These are phyloP conservation scores for Epichloe sylvatica DNA, from an alignment of 2,329 filamentous ascomycete species.

Conservation along the genomic window DNA sequence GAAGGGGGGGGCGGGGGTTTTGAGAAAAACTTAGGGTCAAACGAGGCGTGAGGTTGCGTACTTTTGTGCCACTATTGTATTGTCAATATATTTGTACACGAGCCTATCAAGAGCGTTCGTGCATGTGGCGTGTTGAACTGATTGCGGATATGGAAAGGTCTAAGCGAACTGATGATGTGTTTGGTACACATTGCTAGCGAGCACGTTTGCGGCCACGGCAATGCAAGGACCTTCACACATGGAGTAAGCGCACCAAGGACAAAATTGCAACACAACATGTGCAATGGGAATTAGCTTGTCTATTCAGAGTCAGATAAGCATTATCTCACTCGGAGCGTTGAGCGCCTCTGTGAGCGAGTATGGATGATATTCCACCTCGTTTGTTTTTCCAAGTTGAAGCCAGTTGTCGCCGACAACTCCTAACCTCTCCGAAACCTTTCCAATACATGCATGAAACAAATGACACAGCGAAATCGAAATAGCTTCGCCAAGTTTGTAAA, in stretches of 20 bases:
- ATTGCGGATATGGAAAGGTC: no score
- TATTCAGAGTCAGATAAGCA: not conserved
- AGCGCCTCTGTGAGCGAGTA: slow-evolving; percentile 3
- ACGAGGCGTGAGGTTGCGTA: not conserved
- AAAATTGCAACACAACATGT: not conserved
- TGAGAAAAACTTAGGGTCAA: not conserved
- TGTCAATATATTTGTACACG: not conserved
- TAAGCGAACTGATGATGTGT: no score
- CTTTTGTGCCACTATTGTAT: not conserved
- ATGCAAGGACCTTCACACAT: not conserved
- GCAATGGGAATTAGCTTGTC: not conserved
- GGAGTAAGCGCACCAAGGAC: not conserved
- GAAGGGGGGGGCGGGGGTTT: no score
- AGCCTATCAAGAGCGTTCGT: no score
- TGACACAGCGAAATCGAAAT: not conserved
- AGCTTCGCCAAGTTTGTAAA: slow-evolving; percentile 4
- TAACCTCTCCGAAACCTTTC: not conserved
- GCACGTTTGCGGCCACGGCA: no score
- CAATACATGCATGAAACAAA: not conserved
- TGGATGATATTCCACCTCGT: not conserved
- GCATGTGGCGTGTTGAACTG: no score
- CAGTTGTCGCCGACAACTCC: slow-evolving; percentile 9
- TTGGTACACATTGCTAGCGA: no score
- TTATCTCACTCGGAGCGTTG: slow-evolving; percentile 7
- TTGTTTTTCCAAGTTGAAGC: slow-evolving; percentile 3